These are phyloP conservation scores for Hagleromyces aurorensis DNA, from an alignment of 805 yeast genomes.

Conservation along the genomic window DNA sequence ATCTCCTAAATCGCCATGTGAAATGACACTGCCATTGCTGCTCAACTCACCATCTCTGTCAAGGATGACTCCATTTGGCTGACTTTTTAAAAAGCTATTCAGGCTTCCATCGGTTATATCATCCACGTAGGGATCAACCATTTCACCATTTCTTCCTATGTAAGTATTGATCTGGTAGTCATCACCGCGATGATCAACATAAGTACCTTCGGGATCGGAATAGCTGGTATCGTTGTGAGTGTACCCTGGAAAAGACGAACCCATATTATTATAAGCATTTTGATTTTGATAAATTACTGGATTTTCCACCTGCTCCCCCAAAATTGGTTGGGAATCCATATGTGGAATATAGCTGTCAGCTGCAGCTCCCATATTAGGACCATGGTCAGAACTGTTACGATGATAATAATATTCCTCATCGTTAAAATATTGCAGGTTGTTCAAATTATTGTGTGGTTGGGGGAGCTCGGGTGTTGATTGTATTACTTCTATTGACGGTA, in stretches of 20 bases:
- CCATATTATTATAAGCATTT: slow-evolving; percentile 4
- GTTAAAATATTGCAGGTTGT: slow-evolving; percentile 18
- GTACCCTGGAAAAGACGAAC: too few species aligned
- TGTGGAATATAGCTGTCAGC: too few species aligned
- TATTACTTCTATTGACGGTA: slow-evolving; percentile 24
- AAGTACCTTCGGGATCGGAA: slow-evolving; percentile 21
- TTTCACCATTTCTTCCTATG: slow-evolving; percentile 28
- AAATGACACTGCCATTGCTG: slow-evolving; percentile 8
- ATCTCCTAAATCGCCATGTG: slow-evolving; percentile 24
- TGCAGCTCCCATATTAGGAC: slow-evolving; percentile 11
- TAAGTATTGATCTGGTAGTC: slow-evolving; percentile 31
- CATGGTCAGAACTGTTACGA: slow-evolving; percentile 7
- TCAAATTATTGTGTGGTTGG: too few species aligned
- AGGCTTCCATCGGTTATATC: slow-evolving; percentile 1
- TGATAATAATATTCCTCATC: slow-evolving; percentile 21
- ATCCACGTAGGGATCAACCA: slow-evolving; percentile 29
- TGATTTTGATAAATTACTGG: too few species aligned
- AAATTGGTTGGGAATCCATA: too few species aligned
- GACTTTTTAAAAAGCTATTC: slow-evolving; percentile 1
- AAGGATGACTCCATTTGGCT: slow-evolving; percentile 3
- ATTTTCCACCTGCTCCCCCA: too few species aligned
- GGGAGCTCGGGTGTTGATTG: slow-evolving; percentile 25
- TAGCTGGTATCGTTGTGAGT: slow-evolving; percentile 10
- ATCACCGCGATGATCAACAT: slow-evolving; percentile 30
- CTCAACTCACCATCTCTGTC: slow-evolving; percentile 11